Conservation (phyloP, 352 stramenopile genomes). For the Pythium myriotylum region DNA sequence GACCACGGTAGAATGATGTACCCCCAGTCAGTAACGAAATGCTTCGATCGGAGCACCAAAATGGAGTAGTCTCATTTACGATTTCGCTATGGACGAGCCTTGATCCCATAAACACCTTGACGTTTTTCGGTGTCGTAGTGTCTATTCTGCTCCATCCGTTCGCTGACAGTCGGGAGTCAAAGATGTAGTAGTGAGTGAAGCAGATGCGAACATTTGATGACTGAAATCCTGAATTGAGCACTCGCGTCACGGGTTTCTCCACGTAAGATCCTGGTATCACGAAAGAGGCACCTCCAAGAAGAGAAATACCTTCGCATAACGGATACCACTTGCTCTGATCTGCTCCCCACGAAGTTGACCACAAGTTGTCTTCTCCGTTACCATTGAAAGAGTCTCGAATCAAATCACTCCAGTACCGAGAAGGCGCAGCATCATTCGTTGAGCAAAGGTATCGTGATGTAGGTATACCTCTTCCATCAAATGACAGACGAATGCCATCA, state of each 20-base stretch:
- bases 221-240: slow-evolving; percentile 34
- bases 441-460: slow-evolving; percentile 63
- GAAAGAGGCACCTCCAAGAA: slow-evolving; percentile 50
- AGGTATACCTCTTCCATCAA: slow-evolving; percentile 44
- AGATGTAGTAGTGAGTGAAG: slow-evolving; percentile 72
- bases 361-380: slow-evolving; percentile 57
- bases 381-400: slow-evolving; percentile 65
- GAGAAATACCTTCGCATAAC: slow-evolving; percentile 52
- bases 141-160: slow-evolving; percentile 34
- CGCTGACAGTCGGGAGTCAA: slow-evolving; percentile 32
- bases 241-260: slow-evolving; percentile 38
- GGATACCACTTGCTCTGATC: slow-evolving; percentile 43
- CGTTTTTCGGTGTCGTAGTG: slow-evolving; percentile 38
- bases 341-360: slow-evolving; percentile 49
- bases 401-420: slow-evolving; percentile 44
- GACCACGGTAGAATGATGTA: slow-evolving; percentile 40
- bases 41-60: slow-evolving; percentile 43
- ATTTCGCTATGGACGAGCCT: slow-evolving; percentile 42
- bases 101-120: slow-evolving; percentile 50
- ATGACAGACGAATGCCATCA: slow-evolving; percentile 45
- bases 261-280: slow-evolving; percentile 37
- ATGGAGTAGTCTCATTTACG: slow-evolving; percentile 42
- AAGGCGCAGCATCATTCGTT: slow-evolving; percentile 56
- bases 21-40: slow-evolving; percentile 18
- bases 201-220: slow-evolving; percentile 46